phyloP scores from a whole-genome alignment of 2,329 filamentous ascomycete species.

The Monosporascus sp. region DNA sequence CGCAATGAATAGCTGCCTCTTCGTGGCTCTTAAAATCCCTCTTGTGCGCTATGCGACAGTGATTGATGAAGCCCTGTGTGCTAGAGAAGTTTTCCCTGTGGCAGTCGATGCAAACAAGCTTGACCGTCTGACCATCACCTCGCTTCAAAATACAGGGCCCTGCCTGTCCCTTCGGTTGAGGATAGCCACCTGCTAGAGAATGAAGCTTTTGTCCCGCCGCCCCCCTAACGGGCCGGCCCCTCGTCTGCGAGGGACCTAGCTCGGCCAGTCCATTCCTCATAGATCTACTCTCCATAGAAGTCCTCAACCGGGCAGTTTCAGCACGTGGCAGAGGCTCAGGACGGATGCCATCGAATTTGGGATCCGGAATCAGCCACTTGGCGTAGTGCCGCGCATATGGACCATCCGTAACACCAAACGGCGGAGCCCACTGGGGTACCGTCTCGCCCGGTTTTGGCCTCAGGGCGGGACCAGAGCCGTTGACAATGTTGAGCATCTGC shows the following conservation, averaged over 20 bases:
- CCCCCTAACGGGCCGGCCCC: conserved; percentile 45
- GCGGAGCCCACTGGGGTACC: conserved; percentile 71
- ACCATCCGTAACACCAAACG: conserved; percentile 86
- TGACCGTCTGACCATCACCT: conserved; percentile 79
- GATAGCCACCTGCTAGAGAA: conserved; percentile 64
- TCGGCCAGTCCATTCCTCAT: conserved; percentile 72
- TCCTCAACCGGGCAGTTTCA: conserved; percentile 39
- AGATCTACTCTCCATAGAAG: conserved; percentile 62
- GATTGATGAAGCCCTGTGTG: conserved; percentile 98
- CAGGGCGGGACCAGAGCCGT: conserved; percentile 68
- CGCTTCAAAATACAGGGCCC: conserved; percentile 82
- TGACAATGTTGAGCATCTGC: conserved; percentile 65
- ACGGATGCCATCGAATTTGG: conserved; percentile 70
- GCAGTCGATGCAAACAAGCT: conserved; percentile 86
- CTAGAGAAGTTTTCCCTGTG: conserved; percentile 88
- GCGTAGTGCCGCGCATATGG: conserved; percentile 93
- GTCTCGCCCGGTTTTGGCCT: conserved; percentile 56
- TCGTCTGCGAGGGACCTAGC: conserved; percentile 36
- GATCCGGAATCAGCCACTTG: conserved; percentile 89
- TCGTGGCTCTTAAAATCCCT: conserved; percentile 95
- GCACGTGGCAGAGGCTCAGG: conserved; percentile 39
- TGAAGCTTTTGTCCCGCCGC: conserved; percentile 59
- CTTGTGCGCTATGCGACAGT: conserved; percentile 93
- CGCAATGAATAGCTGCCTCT: conserved; percentile 82
- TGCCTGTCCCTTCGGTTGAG: conserved; percentile 71